These are phyloP conservation scores for Lachancea kluyveri DNA, from an alignment of 805 yeast genomes.

Conservation along the genomic window DNA sequence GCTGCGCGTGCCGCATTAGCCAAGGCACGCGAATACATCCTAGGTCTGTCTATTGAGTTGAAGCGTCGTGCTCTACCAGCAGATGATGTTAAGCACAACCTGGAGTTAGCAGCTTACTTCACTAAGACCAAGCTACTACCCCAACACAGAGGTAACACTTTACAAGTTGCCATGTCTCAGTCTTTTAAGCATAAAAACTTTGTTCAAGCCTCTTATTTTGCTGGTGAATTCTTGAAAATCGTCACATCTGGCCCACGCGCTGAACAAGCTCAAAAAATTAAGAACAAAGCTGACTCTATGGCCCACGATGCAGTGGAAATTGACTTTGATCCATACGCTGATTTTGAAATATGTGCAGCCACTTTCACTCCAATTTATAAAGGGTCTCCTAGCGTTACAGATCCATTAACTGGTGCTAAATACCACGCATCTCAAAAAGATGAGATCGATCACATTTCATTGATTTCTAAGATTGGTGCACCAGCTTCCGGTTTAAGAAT, in stretches of 20 bases:
- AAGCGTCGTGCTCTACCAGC: constrained; percentile 76
- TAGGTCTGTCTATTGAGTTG: constrained; percentile 88
- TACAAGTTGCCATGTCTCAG: constrained; percentile 93
- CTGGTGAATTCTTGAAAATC: constrained; percentile 70
- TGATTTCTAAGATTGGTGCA: constrained; percentile 77
- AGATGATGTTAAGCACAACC: constrained; percentile 70
- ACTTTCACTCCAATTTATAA: constrained; percentile 84
- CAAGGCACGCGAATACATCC: constrained; percentile 81
- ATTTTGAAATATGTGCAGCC: constrained; percentile 83
- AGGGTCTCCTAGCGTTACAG: constrained; percentile 60
- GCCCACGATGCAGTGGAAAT: constrained; percentile 84
- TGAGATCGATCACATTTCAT: constrained; percentile 66
- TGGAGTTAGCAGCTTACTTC: constrained; percentile 94
- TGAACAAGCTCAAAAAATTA: constrained; percentile 81
- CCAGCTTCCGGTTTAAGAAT: constrained; percentile 84
- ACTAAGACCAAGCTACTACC: constrained; percentile 77
- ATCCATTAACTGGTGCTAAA: constrained; percentile 85
- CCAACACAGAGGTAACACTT: constrained; percentile 78
- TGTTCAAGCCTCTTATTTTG: constrained; percentile 85
- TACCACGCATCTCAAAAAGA: constrained; percentile 78
- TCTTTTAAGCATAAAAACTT: constrained; percentile 84
- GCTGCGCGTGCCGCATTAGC: constrained; percentile 66
- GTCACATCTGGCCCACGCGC: constrained; percentile 72
- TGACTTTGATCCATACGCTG: constrained; percentile 89
- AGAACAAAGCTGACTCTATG: constrained; percentile 69